Evolutionary conservation across 192 early-diverging fungal genomes (phyloP).

Genomic region (Rhizoclosmatium globosum): DNA sequence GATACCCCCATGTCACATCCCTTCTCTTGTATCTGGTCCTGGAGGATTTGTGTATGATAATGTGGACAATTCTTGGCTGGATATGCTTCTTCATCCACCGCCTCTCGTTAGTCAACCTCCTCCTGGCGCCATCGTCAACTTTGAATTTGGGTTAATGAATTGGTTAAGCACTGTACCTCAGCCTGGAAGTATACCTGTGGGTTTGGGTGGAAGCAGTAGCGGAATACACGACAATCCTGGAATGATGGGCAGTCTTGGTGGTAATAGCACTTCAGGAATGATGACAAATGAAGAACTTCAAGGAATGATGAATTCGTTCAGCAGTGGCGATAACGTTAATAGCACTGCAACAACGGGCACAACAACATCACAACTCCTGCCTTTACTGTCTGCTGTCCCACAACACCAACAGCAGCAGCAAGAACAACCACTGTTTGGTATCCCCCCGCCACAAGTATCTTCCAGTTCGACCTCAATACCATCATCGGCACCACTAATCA

Average conservation of each 20-base stretch:
- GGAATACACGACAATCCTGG: not conserved
- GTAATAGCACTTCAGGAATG: not conserved
- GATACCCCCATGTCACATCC: slow-evolving; percentile 16
- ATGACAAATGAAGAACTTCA: not conserved
- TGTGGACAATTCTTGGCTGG: slow-evolving; percentile 9
- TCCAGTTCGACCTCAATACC: too few relatives aligned
- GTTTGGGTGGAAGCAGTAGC: not conserved
- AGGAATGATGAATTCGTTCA: not conserved
- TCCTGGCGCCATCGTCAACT: not conserved
- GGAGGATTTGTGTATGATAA: slow-evolving; percentile 8
- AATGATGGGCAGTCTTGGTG: not conserved
- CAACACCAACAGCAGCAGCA: not conserved
- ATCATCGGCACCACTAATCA: not conserved
- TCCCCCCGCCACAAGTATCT: too few relatives aligned
- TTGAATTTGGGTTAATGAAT: too few relatives aligned
- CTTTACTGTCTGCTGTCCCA: not conserved
- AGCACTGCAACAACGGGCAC: not conserved
- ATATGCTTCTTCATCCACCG: not conserved
- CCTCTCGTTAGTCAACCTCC: not conserved
- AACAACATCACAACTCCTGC: not conserved
- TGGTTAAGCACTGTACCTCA: not conserved
- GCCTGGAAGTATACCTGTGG: not conserved
- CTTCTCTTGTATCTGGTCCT: not conserved
- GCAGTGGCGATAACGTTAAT: not conserved
- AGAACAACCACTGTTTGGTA: too few relatives aligned